These are phyloP conservation scores for Candida nanaspora DNA, from an alignment of 805 yeast species.

Conservation along the genomic window DNA sequence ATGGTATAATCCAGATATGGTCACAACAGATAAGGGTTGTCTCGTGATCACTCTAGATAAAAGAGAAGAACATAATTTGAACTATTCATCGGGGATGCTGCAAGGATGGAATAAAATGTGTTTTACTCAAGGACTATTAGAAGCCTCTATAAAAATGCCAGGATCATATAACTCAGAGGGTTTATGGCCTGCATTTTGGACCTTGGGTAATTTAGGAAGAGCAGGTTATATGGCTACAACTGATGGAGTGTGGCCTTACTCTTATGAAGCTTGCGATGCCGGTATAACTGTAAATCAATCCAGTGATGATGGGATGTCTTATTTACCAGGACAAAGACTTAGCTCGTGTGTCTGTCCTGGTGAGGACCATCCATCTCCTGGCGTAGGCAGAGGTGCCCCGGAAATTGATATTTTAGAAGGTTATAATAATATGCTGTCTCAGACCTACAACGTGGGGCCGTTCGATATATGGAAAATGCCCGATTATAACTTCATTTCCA, in stretches of 20 bases:
- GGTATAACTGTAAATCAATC: conserved; percentile 95
- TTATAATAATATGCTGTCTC: conserved; percentile 76
- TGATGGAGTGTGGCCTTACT: conserved; percentile 94
- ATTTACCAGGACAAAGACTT: conserved; percentile 77
- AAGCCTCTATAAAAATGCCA: conserved; percentile 71
- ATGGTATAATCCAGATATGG: conserved; percentile 95
- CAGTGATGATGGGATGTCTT: conserved; percentile 81
- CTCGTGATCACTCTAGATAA: conserved; percentile 72
- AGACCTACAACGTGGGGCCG: conserved; percentile 90
- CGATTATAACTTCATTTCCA: conserved; percentile 72
- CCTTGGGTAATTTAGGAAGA: conserved; percentile 87
- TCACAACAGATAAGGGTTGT: conserved; percentile 68
- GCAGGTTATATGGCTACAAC: conserved; percentile 85
- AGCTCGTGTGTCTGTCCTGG: conserved; percentile 74
- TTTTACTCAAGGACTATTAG: conserved; percentile 76
- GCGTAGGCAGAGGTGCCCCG: conserved; percentile 90
- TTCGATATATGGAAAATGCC: conserved; percentile 92
- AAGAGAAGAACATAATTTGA: conserved; percentile 66
- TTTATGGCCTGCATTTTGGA: conserved; percentile 96
- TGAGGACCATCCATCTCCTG: conserved; percentile 82
- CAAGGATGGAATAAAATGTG: conserved; percentile 92
- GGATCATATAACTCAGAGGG: conserved; percentile 75
- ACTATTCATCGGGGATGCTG: conserved; percentile 85
- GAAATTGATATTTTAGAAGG: conserved; percentile 92
- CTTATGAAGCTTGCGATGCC: conserved; percentile 82